Evolutionary conservation across 164 flowering plant genomes (phyloP).

Genomic region (grape (Vitis vinifera)): DNA sequence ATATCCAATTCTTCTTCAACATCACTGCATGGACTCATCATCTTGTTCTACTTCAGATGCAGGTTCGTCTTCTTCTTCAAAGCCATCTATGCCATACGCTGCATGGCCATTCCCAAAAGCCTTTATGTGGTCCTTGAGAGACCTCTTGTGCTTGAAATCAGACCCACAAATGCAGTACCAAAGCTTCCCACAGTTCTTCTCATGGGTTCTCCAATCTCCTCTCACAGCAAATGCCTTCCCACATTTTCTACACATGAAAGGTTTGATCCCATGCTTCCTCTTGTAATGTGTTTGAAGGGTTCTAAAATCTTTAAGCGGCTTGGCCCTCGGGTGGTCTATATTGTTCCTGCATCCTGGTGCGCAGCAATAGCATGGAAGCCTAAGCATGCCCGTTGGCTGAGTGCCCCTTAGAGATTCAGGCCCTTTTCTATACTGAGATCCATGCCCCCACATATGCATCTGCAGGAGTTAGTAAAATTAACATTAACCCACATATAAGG

Average conservation of each 20-base stretch:
- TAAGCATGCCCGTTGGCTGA: constrained; percentile 85
- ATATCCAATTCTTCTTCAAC: background rate
- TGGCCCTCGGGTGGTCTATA: constrained; percentile 83
- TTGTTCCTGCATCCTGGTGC: constrained; percentile 84
- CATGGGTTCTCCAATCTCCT: constrained; percentile 92
- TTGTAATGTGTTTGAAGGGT: constrained; percentile 93
- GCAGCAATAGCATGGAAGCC: constrained; percentile 91
- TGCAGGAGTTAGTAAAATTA: constrained; percentile 17
- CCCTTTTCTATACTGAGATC: constrained; percentile 86
- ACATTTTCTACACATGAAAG: constrained; percentile 83
- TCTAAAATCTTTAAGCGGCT: constrained; percentile 82
- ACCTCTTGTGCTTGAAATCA: constrained; percentile 90
- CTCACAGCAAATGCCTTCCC: constrained; percentile 86
- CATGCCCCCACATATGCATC: constrained; percentile 99
- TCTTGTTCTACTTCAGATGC: constrained; percentile 83
- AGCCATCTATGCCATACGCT: constrained; percentile 60
- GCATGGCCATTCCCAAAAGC: constrained; percentile 85
- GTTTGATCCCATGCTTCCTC: constrained; percentile 87
- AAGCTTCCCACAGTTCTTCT: constrained; percentile 93
- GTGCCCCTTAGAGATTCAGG: constrained; percentile 82
- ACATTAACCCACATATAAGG: background rate
- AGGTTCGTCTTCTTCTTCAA: constrained; percentile 76
- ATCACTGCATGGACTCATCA: constrained; percentile 43
- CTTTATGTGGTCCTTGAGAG: constrained; percentile 81
- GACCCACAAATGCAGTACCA: constrained; percentile 93